Base-by-base conservation (phyloP, 148 eudicot genomes). In the Rhododendron mucronatum region DNA sequence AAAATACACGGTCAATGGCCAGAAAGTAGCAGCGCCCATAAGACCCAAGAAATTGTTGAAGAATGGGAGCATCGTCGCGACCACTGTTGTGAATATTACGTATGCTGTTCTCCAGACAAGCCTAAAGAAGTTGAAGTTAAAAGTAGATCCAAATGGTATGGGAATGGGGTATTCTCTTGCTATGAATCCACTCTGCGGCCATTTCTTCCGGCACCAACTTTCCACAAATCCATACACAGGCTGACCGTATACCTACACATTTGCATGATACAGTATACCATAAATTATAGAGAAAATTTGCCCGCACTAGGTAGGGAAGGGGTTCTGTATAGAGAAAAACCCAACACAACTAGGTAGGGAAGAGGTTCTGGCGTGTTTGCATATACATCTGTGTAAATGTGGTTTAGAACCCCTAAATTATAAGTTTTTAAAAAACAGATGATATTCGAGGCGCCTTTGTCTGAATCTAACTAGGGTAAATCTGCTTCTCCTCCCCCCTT, bases 41-140 rank as follows among this genome's bases (percentile, higher is more conserved):
- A 94, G 89, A 10, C 97, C 97, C 30, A 93, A 80, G 59, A 94
- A 88, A n/a, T 90, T 91, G 16, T 92, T 94, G 91, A 93, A 94
- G 89, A 93, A 93, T 2, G 97, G 95, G 41, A 94, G 87, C 18
- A 90, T 44, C 94, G 91, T 93, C 8, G 95, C 95, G 0, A 91
- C 20, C 5, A 90, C 48, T 0, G 93, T 90, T 35, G 91, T 84
- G 18, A 87, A 45, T 18, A 91, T 26, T 51, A 94, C 95, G 55
- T 90, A 94, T 1, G 83, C 0, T 5, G 94, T 89, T 55, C 97
- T 90, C 94, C 95, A 93, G 1, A 88, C 79, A 23, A 94, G 26
- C 69, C 92, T 86, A 79, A 93, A 89, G 21, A 88, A 10, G 67
- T 81, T 93, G 35, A 93, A 47, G 33, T 61, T 86, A 79, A 87